Evolutionary conservation across 176 grass and related monocot genomes (phyloP).

Genomic region (Panicum miliaceum): DNA sequence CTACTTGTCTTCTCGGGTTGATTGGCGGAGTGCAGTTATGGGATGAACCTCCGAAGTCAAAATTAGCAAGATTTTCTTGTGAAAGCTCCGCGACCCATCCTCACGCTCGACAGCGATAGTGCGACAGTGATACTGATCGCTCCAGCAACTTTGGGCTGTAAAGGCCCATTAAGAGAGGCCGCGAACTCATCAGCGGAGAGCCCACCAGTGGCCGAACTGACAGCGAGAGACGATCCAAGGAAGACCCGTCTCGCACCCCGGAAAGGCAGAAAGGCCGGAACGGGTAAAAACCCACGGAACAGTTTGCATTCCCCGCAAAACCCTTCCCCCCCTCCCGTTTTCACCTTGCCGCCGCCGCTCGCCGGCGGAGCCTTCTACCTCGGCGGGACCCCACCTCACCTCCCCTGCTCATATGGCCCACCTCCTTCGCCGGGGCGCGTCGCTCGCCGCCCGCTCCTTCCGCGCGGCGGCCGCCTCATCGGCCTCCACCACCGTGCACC

Average conservation of each 20-base stretch:
- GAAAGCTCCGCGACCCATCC: background rate
- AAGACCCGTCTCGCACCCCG: background rate
- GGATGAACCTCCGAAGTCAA: background rate
- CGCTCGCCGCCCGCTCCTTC: conserved; percentile 46
- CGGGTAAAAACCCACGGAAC: conserved; percentile 31
- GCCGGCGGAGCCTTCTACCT: conserved; percentile 36
- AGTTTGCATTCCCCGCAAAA: background rate
- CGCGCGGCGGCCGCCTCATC: conserved; percentile 37
- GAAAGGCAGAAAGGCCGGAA: background rate
- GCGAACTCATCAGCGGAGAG: background rate
- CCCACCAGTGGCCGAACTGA: too few relatives aligned
- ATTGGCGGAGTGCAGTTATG: background rate
- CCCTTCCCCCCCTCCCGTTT: conserved; percentile 8
- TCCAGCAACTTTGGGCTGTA: background rate
- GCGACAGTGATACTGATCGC: too few relatives aligned
- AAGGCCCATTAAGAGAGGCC: background rate
- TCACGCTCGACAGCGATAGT: background rate
- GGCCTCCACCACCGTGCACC: conserved; percentile 41
- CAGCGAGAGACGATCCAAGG: background rate
- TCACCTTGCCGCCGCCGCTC: conserved; percentile 33
- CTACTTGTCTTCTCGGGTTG: background rate
- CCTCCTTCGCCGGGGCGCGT: conserved; percentile 49
- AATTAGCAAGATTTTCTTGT: background rate
- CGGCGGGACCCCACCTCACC: background rate
- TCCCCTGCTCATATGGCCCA: conserved; percentile 30